phyloP scores from a whole-genome alignment of 169 alveolate species.

The Amoebophrya sp. region DNA sequence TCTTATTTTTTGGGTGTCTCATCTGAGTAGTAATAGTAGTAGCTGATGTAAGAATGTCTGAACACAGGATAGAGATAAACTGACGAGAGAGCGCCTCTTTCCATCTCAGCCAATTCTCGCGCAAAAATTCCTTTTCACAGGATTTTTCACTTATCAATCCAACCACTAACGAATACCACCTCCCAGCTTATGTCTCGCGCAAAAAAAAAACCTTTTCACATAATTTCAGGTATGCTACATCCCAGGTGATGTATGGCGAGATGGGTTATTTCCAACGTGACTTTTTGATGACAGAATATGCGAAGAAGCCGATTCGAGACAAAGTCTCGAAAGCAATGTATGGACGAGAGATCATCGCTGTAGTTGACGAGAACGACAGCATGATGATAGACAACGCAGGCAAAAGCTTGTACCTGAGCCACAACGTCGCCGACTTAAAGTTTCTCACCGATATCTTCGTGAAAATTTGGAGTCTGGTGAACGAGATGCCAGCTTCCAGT shows the following conservation, averaged over 20 bases:
- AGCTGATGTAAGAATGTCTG: no score
- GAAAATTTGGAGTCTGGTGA: not conserved
- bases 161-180: not conserved
- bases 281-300: not conserved
- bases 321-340: not conserved
- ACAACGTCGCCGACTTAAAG: not conserved
- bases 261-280: not conserved
- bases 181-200: not conserved
- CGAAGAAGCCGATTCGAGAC: not conserved
- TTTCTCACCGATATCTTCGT: not conserved
- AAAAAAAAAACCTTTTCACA: no score
- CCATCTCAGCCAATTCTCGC: not conserved
- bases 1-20: no score
- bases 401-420: not conserved
- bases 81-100: not conserved
- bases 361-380: slow-evolving; percentile 1
- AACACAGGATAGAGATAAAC: no score
- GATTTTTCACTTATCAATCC: not conserved
- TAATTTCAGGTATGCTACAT: not conserved
- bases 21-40: no score
- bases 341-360: no score
- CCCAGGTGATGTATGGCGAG: slow-evolving; percentile 18
- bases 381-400: slow-evolving; percentile 18
- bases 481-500: no score
- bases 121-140: not conserved